Conservation (phyloP, 139 green algal species). For the Astrephomene gubernaculifera region DNA sequence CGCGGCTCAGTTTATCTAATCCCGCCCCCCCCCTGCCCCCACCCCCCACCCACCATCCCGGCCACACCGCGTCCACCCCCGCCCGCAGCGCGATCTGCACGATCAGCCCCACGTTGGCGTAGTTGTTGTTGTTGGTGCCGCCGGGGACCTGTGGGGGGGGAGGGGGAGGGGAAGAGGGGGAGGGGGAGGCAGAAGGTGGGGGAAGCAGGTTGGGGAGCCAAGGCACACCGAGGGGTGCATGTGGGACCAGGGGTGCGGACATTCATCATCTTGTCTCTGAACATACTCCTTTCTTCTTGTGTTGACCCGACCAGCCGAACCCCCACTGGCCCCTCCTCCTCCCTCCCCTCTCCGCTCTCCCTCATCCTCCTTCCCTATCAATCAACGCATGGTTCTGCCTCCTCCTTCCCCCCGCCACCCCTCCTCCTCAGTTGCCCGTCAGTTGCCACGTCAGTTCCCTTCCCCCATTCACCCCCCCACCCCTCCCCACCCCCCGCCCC, state of each 20-base stretch:
- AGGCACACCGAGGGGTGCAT: no score
- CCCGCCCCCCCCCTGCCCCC: background rate
- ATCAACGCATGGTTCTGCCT: background rate
- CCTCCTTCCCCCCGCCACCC: background rate
- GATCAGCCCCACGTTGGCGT: slow-evolving; percentile 97
- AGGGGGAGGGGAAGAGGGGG: background rate
- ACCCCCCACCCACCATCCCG: slow-evolving; percentile 84
- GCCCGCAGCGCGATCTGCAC: slow-evolving; percentile 80
- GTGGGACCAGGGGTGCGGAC: no score
- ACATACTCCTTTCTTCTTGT: no score
- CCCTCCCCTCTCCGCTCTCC: background rate
- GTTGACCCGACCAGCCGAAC: no score
- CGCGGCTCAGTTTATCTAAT: no score
- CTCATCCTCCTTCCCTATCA: background rate
- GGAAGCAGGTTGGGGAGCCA: background rate
- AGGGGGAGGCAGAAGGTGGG: background rate
- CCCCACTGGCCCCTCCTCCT: background rate
- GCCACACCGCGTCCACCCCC: slow-evolving; percentile 96
- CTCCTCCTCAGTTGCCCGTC: background rate
- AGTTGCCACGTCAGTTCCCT: slow-evolving; percentile 72
- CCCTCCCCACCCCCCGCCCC: background rate
- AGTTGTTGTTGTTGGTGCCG: slow-evolving; percentile 99
- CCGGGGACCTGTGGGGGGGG: slow-evolving; percentile 72
- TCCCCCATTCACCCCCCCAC: slow-evolving; percentile 51
- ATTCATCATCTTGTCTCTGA: no score